Evolutionary conservation across 2,329 filamentous ascomycete species (phyloP), one percentile per base, ranked within the genome.

Genomic region (Ceratocystis alfenasii): DNA sequence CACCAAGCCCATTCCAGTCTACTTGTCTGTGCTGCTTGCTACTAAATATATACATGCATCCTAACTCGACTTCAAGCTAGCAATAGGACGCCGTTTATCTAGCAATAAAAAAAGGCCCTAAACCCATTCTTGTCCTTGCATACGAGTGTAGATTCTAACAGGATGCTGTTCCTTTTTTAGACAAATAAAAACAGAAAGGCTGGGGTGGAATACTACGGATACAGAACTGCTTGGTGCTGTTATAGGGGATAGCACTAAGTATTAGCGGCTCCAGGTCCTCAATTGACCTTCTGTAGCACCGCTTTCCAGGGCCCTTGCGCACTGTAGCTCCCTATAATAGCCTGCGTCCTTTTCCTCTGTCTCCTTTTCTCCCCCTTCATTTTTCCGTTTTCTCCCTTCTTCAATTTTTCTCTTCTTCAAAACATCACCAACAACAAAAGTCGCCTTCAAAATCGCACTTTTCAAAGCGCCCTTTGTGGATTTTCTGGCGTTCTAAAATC

Each of bases 371-470:
- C 25, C 20, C 45, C 45, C 45, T 44, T 20, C 48, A 22, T 30
- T 44, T 25, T 17, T n/a, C 33, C 22, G 36, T 55, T 59, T 46
- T 59, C n/a, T 57, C 50, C 41, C 36, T 28, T 60, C 36, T 17
- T 61, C 15, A 55, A 62, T 55, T 55, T 62, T 12, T 20, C 28
- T 45, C 55, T 55, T 15, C 45, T 17, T 62, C 33, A 28, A 30
- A 30, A 53, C 22, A 28, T 53, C 45, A 41, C 41, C 46, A 33
- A 20, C 50, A 64, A 63, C 25, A 44, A 17, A 36, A 20, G 28
- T 48, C 62, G 33, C 28, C 45, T 15, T 22, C 28, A 25, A 20
- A 17, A 41, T 15, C 36, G 36, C 45, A 55, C 48, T 25, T n/a
- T 53, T n/a, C 7, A 53, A 8, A 12, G 48, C 48, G 48, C 48